Evolutionary conservation across 2,329 filamentous ascomycete species (phyloP), one percentile per base, ranked within the genome.

Genomic region (Exophiala alcalophila): DNA sequence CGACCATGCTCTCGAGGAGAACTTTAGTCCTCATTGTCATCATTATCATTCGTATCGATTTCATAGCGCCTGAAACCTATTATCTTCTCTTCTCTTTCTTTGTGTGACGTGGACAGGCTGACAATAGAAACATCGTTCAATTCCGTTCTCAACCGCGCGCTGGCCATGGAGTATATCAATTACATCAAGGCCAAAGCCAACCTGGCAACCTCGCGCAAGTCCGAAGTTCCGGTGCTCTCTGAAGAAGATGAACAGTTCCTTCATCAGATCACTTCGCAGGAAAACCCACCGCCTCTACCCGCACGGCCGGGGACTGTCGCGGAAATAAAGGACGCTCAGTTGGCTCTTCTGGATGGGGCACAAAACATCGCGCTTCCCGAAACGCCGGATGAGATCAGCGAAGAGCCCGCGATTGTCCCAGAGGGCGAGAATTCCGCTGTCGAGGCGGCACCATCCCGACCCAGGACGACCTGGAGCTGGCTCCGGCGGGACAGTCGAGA

Each of bases 221-320:
- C 60, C 4, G 63, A 62, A 20, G 60, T 58, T 34, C 70, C 55
- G 58, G 70, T 81, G 2, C 59, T 81, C n/a, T 77, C 74, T 12
- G 69, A 76, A n/a, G 77, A 80, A 55, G 78, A 82, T 49, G 74
- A 81, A 53, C 65, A 69, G 38, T 81, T 80, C 53, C 61, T 81
- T 23, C 65, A 69, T 40, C 64, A 65, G 23, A 70, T 80, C 21
- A 71, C 71, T 3, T 66, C 70, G 5, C 63, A 67, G 12, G 59
- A 63, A 34, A 63, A 63, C 3, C 64, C 67, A 2, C 67, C 68
- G n/a, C 65, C 67, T 9, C 60, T 70, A 5, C 68, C 68, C 6
- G 57, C 56, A n/a, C 44, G 53, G 25, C 42, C 48, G 19, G 38
- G 35, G n/a, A 44, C 38, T 12, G 53, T 16, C 25, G 35, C 31